Evolutionary conservation across 805 yeast genomes (phyloP).

Genomic region (Nakazawaea pomicola): DNA sequence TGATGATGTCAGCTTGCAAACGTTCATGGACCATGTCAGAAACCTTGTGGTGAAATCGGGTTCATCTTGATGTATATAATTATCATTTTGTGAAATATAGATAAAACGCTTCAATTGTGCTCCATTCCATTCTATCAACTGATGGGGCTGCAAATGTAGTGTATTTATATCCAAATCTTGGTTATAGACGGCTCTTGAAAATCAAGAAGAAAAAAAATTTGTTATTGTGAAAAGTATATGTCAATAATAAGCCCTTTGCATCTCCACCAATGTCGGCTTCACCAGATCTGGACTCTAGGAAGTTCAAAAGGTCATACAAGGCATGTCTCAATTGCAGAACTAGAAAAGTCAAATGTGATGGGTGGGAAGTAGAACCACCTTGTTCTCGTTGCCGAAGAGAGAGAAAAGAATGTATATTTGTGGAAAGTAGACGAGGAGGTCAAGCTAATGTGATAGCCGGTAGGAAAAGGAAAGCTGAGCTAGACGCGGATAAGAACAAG

Average conservation of each 20-base stretch:
- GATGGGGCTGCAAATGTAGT: background rate
- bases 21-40: constrained; percentile 51
- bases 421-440: constrained; percentile 23
- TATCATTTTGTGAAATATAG: too few species aligned
- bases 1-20: constrained; percentile 55
- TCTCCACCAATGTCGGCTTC: background rate
- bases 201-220: too few species aligned
- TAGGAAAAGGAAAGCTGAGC: constrained; percentile 12
- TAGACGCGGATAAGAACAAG: background rate
- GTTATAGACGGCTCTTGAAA: background rate
- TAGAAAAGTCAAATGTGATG: constrained; percentile 83
- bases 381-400: constrained; percentile 85
- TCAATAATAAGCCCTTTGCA: too few species aligned
- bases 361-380: constrained; percentile 71
- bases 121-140: too few species aligned
- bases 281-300: constrained; percentile 1
- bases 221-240: too few species aligned
- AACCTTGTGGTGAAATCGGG: constrained; percentile 24
- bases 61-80: background rate
- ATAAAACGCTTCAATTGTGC: too few species aligned
- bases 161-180: background rate
- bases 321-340: constrained; percentile 86
- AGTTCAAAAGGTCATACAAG: constrained; percentile 61
- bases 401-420: constrained; percentile 72
- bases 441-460: constrained; percentile 15